phyloP scores from a whole-genome alignment of 495 filamentous ascomycete genomes.

The Aspergillus carlsbadensis region DNA sequence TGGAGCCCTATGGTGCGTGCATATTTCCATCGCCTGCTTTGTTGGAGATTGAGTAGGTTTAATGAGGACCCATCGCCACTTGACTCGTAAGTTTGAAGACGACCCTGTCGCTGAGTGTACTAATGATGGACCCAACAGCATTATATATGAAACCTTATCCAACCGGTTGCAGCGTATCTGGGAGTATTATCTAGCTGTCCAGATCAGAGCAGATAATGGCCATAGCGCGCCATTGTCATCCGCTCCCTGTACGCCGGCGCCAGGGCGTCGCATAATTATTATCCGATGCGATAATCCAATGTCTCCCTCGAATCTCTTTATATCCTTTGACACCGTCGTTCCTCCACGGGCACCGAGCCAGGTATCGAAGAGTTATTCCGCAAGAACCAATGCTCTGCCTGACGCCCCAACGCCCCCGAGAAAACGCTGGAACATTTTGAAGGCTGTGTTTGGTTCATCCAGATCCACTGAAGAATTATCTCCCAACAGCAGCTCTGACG shows the following conservation, averaged over 20 bases:
- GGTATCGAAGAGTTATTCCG: constrained; percentile 39
- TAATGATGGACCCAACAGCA: constrained; percentile 14
- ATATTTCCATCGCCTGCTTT: constrained; percentile 90
- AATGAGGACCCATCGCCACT: constrained; percentile 63
- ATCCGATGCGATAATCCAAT: constrained; percentile 78
- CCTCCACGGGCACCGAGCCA: constrained; percentile 41
- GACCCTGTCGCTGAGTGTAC: not conserved
- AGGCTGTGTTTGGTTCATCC: constrained; percentile 57
- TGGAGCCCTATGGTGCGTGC: constrained; percentile 99
- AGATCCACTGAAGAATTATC: constrained; percentile 29
- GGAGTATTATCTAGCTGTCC: constrained; percentile 70
- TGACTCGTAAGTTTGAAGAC: constrained; percentile 61
- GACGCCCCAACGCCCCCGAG: constrained; percentile 41
- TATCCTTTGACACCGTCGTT: constrained; percentile 64
- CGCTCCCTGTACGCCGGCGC: constrained; percentile 81
- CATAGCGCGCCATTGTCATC: constrained; percentile 61
- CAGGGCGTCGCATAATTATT: constrained; percentile 88
- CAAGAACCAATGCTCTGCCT: constrained; percentile 28
- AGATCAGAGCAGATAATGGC: constrained; percentile 62
- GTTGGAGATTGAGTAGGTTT: constrained; percentile 87
- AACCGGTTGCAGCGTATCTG: constrained; percentile 71
- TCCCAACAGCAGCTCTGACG: constrained; percentile 39
- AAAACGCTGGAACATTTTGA: constrained; percentile 68
- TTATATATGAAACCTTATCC: constrained; percentile 69
- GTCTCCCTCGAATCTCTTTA: constrained; percentile 56